These are phyloP conservation scores for Miscanthus sacchariflorus DNA, from an alignment of 202 grass and related monocot genomes.

Conservation along the genomic window DNA sequence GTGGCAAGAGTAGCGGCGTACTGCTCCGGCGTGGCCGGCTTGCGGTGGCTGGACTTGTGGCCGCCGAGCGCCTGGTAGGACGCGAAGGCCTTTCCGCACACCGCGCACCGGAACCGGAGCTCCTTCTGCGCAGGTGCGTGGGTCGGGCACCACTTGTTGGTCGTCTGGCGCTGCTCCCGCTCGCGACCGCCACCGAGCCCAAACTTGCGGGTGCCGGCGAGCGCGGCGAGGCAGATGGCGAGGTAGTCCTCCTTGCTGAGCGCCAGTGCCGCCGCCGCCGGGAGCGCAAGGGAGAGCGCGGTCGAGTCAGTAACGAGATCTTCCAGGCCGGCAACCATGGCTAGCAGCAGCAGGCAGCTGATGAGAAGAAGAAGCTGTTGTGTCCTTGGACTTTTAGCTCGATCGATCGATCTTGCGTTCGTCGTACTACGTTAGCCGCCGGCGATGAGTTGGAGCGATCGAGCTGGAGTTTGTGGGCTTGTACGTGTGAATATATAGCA, in stretches of 20 bases:
- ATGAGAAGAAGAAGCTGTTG: background rate
- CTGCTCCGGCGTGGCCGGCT: constrained; percentile 35
- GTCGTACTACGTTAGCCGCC: background rate
- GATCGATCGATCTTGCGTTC: background rate
- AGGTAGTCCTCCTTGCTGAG: constrained; percentile 69
- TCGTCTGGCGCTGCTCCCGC: background rate
- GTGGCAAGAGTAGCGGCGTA: background rate
- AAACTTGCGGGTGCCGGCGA: constrained; percentile 38
- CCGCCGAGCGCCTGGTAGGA: constrained; percentile 96
- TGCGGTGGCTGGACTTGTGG: constrained; percentile 98
- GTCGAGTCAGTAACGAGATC: constrained; percentile 20
- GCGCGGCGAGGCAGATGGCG: constrained; percentile 71
- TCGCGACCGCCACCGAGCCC: no score
- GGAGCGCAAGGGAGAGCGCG: constrained; percentile 33
- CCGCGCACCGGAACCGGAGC: constrained; percentile 67
- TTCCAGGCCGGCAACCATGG: constrained; percentile 36
- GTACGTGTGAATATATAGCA: background rate
- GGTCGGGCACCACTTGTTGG: background rate
- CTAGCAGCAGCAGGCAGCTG: background rate
- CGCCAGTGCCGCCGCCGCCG: constrained; percentile 18
- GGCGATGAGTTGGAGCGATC: background rate
- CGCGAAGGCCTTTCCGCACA: constrained; percentile 82
- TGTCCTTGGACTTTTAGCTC: background rate
- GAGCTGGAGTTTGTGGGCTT: background rate
- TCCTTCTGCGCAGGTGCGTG: constrained; percentile 46